Base-by-base conservation (phyloP, 2,329 filamentous ascomycete genomes). In the Trichoderma lentiforme region DNA sequence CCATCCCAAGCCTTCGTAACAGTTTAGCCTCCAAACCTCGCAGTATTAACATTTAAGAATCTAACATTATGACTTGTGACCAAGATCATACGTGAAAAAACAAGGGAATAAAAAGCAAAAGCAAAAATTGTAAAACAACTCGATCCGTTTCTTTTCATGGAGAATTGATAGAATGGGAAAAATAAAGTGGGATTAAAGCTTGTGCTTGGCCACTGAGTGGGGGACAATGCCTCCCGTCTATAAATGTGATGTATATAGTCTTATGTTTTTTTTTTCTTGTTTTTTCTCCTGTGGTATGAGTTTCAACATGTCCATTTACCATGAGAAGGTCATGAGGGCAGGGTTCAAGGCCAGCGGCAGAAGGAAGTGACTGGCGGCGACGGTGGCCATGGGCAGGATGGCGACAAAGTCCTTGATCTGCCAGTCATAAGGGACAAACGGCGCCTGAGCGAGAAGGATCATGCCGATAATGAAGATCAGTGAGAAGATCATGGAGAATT, bases 321-420 rank as follows among this genome's bases (percentile, higher is more conserved):
- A 94, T 11, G 91, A 92, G 80, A 94, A 93, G 0, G 90, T 92
- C 91, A 93, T 93, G 76, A 94, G 83, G 24, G 91, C 91, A n/a
- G 92, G 92, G 80, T 94, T 94, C 63, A 95, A 83, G 4, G 89
- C 92, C 72, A 94, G 85, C 1, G 92, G 92, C 73, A 94, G 80
- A 64, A 94, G 82, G 71, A 94, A 85, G 81, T 94, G 92, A 71
- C 88, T 91, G 1, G 84, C 86, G 1, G 89, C 84, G n/a, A 94
- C 89, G 0, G 90, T 91, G 1, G 89, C 87, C 88, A 95, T 91
- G 68, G 93, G 93, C 64, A 93, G 83, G 75, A 94, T 93, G 58
- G 93, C 92, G 36, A 93, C 91, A 75, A 93, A 92, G 81, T 92
- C 89, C 61, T 84, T 90, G 77, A 92, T 92, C 70, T 84, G 84